Conservation (phyloP, 495 filamentous ascomycete genomes). For the Neurospora cerealis region DNA sequence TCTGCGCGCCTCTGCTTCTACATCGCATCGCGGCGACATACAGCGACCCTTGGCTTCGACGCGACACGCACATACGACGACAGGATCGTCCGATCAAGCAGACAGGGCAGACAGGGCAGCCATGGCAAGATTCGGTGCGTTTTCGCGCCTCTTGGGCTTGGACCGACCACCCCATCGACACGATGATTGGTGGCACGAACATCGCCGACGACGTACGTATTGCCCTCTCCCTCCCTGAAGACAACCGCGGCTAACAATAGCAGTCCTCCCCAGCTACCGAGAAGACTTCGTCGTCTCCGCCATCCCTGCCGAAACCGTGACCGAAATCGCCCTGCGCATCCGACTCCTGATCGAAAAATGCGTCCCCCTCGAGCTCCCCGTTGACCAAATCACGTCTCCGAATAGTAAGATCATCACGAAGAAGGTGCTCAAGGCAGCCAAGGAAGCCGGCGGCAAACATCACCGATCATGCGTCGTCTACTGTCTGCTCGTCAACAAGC, state of each 20-base stretch:
- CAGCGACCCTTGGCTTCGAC: not conserved
- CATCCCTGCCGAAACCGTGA: constrained; percentile 61
- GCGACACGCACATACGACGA: not conserved
- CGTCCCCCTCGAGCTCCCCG: constrained; percentile 77
- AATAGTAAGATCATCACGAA: constrained; percentile 78
- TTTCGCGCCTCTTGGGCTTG: constrained; percentile 28
- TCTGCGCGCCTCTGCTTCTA: not conserved
- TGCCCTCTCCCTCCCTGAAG: not conserved
- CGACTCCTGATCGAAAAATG: constrained; percentile 86
- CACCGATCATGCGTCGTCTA: constrained; percentile 67
- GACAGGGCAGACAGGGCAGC: not conserved
- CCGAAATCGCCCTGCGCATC: constrained; percentile 76
- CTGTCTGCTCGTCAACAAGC: constrained; percentile 76
- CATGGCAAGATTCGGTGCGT: constrained; percentile 23
- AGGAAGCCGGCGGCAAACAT: constrained; percentile 68
- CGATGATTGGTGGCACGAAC: constrained; percentile 29
- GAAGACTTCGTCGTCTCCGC: constrained; percentile 46
- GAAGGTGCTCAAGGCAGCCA: constrained; percentile 67
- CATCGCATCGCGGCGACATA: not conserved
- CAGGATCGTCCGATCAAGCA: not conserved
- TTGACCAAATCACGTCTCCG: constrained; percentile 57
- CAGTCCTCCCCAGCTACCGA: constrained; percentile 54
- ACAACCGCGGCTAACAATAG: constrained; percentile 10
- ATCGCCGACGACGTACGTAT: constrained; percentile 28
- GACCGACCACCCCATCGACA: constrained; percentile 25